Evolutionary conservation across 2,329 filamentous ascomycete genomes (phyloP).

Genomic region (Aspergillus sp.): DNA sequence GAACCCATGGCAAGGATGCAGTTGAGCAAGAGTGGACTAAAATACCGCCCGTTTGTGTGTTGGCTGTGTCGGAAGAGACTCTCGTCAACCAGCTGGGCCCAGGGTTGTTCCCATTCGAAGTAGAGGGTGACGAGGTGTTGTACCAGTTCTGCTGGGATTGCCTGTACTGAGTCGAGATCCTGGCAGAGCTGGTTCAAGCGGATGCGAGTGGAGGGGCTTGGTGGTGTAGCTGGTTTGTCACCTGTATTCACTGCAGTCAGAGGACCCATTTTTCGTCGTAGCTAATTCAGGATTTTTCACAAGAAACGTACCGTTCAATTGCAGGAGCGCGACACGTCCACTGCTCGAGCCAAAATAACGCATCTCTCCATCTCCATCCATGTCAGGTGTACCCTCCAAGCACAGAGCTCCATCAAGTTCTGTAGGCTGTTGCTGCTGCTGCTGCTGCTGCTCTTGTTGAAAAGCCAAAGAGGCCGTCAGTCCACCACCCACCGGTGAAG

Average conservation of each 20-base stretch:
- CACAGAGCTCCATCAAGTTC: slow-evolving; percentile 28
- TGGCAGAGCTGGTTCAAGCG: not conserved
- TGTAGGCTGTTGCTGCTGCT: slow-evolving; percentile 25
- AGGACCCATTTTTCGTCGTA: no score
- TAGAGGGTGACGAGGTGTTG: slow-evolving; percentile 29
- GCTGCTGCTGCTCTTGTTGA: slow-evolving; percentile 24
- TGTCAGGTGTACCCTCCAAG: slow-evolving; percentile 12
- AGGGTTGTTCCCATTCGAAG: slow-evolving; percentile 35
- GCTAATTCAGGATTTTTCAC: not conserved
- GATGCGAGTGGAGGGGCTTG: no score
- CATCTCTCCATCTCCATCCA: slow-evolving; percentile 30
- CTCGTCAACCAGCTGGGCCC: slow-evolving; percentile 33
- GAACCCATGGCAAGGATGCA: slow-evolving; percentile 32
- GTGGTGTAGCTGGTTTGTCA: no score
- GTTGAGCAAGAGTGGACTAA: slow-evolving; percentile 26
- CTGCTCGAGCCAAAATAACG: slow-evolving; percentile 35
- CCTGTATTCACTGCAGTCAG: no score
- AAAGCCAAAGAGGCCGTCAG: slow-evolving; percentile 2
- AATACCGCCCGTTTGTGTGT: slow-evolving; percentile 24
- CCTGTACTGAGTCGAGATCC: not conserved
- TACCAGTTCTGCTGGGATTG: slow-evolving; percentile 17
- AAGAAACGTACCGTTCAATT: not conserved
- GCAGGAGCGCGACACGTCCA: slow-evolving; percentile 27
- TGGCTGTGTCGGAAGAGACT: slow-evolving; percentile 29
- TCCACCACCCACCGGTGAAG: slow-evolving; percentile 16